Percentiles rank a stretch among this genome's conserved stretches.
Evolutionary conservation across 345 rosid genomes (phyloP).

Genomic region (Moricandia moricandioides): DNA sequence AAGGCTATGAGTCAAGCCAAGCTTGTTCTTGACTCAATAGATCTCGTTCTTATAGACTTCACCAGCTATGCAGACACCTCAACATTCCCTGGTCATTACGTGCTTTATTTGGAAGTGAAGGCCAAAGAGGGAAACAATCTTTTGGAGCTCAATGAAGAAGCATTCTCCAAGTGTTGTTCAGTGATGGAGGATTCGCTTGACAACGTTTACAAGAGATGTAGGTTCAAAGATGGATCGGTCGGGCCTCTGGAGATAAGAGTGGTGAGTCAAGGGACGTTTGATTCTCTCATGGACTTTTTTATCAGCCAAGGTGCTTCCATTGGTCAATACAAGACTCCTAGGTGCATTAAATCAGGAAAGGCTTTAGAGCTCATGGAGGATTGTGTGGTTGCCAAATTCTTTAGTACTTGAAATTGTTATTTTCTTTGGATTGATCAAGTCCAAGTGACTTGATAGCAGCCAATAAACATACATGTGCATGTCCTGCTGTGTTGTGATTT

Average conservation of each 20-base stretch:
- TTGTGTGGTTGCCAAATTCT: slow-evolving; percentile 53
- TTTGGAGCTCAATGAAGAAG: slow-evolving; percentile 33
- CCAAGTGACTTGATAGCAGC: neutral
- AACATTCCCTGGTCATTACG: slow-evolving; percentile 84
- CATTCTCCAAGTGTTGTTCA: slow-evolving; percentile 65
- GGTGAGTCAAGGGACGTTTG: slow-evolving; percentile 62
- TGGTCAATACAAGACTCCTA: slow-evolving; percentile 92
- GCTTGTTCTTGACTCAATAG: slow-evolving; percentile 49
- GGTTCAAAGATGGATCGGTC: slow-evolving; percentile 65
- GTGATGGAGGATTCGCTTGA: slow-evolving; percentile 70
- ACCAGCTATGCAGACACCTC: slow-evolving; percentile 68
- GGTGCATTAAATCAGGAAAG: slow-evolving; percentile 68
- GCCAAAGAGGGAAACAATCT: neutral
- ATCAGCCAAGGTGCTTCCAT: slow-evolving; percentile 76
- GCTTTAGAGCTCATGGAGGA: slow-evolving; percentile 56
- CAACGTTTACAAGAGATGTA: slow-evolving; percentile 67
- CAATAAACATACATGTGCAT: neutral
- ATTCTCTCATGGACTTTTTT: slow-evolving; percentile 77
- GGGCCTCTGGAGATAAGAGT: slow-evolving; percentile 87
- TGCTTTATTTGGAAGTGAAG: slow-evolving; percentile 65
- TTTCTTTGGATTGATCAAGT: too few relatives aligned
- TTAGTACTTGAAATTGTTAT: slow-evolving; percentile 41
- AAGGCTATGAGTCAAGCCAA: slow-evolving; percentile 65
- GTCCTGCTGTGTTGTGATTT: neutral
- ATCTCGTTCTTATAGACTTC: slow-evolving; percentile 61